Evolutionary conservation across 2,329 filamentous ascomycete species (phyloP).

Genomic region (Scytalidium lignicola): DNA sequence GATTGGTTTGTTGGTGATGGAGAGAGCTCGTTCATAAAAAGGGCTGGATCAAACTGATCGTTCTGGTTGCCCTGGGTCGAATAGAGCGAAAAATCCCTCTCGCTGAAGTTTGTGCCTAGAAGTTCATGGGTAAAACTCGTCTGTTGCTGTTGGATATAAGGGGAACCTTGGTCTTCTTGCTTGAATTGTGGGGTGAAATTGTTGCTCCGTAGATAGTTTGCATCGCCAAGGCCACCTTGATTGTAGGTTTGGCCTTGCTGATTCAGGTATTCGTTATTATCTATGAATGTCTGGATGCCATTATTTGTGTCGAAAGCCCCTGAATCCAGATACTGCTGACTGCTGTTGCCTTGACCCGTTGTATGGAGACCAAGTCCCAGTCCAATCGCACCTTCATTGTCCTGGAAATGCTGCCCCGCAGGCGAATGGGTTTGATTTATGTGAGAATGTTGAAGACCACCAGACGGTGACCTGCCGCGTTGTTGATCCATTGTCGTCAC

Average conservation of each 20-base stretch:
- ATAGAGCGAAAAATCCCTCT: conserved; percentile 61
- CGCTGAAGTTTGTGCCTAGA: conserved; percentile 44
- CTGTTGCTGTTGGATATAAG: conserved; percentile 36
- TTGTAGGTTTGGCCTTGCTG: conserved; percentile 26
- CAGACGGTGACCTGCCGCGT: conserved; percentile 59
- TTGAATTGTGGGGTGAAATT: conserved; percentile 29
- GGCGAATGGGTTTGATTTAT: conserved; percentile 66
- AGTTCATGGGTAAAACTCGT: conserved; percentile 41
- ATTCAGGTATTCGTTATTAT: conserved; percentile 41
- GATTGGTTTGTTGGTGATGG: conserved; percentile 36
- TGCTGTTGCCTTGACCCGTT: conserved; percentile 31
- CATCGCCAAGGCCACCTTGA: conserved; percentile 19
- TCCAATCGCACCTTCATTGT: conserved; percentile 43
- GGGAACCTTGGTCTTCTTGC: conserved; percentile 18
- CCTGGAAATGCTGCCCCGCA: conserved; percentile 46
- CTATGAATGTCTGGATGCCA: conserved; percentile 20
- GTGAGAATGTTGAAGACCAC: conserved; percentile 51
- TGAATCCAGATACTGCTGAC: conserved; percentile 40
- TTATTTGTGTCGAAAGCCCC: conserved; percentile 33
- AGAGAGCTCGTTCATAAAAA: conserved; percentile 50
- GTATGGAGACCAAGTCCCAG: conserved; percentile 52
- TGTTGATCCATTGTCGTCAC: conserved; percentile 44
- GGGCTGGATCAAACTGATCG: conserved; percentile 56
- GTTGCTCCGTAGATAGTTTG: conserved; percentile 18
- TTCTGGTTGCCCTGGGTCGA: conserved; percentile 45